These are phyloP conservation scores for Plasmodium vinckei DNA, from an alignment of 169 alveolate species.

Conservation along the genomic window DNA sequence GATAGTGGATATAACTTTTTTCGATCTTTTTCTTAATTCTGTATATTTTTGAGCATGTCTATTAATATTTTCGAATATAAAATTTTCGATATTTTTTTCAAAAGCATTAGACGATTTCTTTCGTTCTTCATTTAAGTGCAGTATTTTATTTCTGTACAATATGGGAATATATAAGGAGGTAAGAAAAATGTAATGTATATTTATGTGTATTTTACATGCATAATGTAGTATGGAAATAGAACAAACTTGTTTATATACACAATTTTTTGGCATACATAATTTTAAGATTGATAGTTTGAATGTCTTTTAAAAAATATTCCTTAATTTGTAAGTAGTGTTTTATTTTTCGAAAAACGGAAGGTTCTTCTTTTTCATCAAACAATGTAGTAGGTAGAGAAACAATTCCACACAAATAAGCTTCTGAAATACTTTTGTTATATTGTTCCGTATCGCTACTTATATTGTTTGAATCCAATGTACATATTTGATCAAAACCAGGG, in stretches of 20 bases:
- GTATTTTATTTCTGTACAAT: slow-evolving; percentile 22
- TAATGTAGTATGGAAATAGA: not conserved
- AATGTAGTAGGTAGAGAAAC: slow-evolving; percentile 22
- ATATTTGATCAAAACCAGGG: no score
- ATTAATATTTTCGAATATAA: slow-evolving; percentile 28
- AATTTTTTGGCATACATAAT: slow-evolving; percentile 19
- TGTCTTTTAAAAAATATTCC: slow-evolving; percentile 13
- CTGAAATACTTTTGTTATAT: slow-evolving; percentile 27
- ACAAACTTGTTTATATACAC: not conserved
- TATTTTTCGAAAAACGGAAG: slow-evolving; percentile 31
- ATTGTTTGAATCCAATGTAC: not conserved
- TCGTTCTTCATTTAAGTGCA: slow-evolving; percentile 45
- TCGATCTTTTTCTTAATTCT: slow-evolving; percentile 38
- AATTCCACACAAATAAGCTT: slow-evolving; percentile 33
- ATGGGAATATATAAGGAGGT: not conserved
- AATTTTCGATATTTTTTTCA: slow-evolving; percentile 48
- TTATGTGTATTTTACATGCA: not conserved
- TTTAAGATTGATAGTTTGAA: slow-evolving; percentile 8
- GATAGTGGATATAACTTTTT: slow-evolving; percentile 24
- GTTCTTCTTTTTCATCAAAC: slow-evolving; percentile 40
- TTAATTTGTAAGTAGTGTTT: slow-evolving; percentile 12
- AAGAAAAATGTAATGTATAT: not conserved
- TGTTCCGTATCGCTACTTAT: slow-evolving; percentile 2
- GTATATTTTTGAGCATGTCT: slow-evolving; percentile 26
- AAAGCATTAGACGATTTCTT: slow-evolving; percentile 35